Conservation (phyloP, 345 rosid species). For the Chamaenerion angustifolium region DNA sequence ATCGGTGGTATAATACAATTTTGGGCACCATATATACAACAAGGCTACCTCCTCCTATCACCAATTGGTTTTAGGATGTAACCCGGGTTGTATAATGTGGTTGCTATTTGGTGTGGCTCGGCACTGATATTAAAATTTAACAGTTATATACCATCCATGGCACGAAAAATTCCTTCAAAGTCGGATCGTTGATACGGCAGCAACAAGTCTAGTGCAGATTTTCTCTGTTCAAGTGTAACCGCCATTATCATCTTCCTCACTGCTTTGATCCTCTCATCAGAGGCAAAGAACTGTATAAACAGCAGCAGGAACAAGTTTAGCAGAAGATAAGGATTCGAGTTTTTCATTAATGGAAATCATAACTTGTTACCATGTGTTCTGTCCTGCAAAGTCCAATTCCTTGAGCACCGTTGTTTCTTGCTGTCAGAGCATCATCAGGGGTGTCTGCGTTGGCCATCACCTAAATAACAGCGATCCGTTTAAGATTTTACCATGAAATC, state of each 20-base stretch:
- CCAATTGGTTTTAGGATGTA: too few species aligned
- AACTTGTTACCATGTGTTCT: constrained; percentile 68
- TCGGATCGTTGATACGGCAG: constrained; percentile 93
- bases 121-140: too few species aligned
- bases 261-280: constrained; percentile 79
- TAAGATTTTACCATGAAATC: too few species aligned
- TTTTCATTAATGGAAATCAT: too few species aligned
- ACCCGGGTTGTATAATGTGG: too few species aligned
- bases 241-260: constrained; percentile 99
- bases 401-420: constrained; percentile 88
- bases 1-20: too few species aligned
- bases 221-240: constrained; percentile 66
- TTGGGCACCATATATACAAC: too few species aligned
- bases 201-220: constrained; percentile 59
- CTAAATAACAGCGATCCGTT: constrained; percentile 23
- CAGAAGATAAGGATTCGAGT: too few species aligned
- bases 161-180: constrained; percentile 91
- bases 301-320: not conserved
- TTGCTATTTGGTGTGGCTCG: too few species aligned
- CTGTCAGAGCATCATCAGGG: constrained; percentile 84
- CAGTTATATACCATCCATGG: constrained; percentile 99
- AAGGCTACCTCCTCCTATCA: too few species aligned
- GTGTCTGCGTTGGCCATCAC: constrained; percentile 99
- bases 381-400: constrained; percentile 97
- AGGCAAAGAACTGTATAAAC: constrained; percentile 66